phyloP scores from a whole-genome alignment of 495 filamentous ascomycete genomes.

The Echria macrotheca region DNA sequence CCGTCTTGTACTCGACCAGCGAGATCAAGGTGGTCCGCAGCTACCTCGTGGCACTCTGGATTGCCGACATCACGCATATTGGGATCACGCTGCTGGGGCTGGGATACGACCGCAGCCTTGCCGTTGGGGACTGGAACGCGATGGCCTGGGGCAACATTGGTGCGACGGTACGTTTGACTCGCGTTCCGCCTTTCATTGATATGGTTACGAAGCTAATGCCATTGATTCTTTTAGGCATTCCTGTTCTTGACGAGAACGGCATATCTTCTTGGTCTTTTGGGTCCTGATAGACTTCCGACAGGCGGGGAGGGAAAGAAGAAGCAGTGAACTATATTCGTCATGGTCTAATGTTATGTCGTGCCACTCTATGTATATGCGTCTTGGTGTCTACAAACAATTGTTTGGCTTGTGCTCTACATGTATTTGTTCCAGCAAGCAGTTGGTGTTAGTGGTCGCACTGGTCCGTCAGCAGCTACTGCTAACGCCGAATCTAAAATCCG shows the following conservation, averaged over 20 bases:
- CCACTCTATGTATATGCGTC: too few relatives aligned
- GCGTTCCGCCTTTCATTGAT: too few relatives aligned
- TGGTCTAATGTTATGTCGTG: too few relatives aligned
- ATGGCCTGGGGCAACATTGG: conserved; percentile 72
- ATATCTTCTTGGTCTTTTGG: conserved; percentile 57
- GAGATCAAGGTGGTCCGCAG: conserved; percentile 62
- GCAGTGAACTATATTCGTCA: too few relatives aligned
- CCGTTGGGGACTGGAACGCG: conserved; percentile 58
- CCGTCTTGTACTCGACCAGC: conserved; percentile 55
- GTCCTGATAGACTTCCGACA: conserved; percentile 26
- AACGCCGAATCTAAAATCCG: conserved; percentile 11
- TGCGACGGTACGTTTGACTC: conserved; percentile 50
- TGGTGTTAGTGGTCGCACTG: too few relatives aligned
- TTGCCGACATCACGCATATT: conserved; percentile 68
- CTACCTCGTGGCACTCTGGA: conserved; percentile 59
- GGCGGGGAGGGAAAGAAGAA: conserved; percentile 11
- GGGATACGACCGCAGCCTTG: conserved; percentile 47
- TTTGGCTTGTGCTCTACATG: too few relatives aligned
- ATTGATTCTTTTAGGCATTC: conserved; percentile 8
- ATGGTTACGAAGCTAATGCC: too few relatives aligned
- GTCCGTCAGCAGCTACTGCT: too few relatives aligned
- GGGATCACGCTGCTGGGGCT: conserved; percentile 55
- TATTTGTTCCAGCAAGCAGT: not conserved
- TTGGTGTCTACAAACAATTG: too few relatives aligned
- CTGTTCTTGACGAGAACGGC: conserved; percentile 52